Evolutionary conservation across 139 green algal genomes (phyloP).

Genomic region (Yamagishiella unicocca): DNA sequence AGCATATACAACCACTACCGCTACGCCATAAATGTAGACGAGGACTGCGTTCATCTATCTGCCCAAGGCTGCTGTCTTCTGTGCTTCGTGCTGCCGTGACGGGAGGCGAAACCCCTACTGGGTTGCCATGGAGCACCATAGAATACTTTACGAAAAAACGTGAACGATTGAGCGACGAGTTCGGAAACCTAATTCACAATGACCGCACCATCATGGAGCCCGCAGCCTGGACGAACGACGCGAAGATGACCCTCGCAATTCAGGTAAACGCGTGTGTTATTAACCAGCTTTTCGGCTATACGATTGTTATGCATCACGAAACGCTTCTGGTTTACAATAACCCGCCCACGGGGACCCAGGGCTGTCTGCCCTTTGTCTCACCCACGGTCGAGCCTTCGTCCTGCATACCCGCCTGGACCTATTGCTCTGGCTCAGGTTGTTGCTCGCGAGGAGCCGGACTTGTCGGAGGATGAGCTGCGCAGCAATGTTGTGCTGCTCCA

Average conservation of each 20-base stretch:
- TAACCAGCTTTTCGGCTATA: background rate
- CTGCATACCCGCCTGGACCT: too few relatives aligned
- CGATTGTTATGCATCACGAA: too few relatives aligned
- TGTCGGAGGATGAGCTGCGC: background rate
- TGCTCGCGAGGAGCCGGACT: background rate
- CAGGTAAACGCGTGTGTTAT: background rate
- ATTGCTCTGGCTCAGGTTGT: constrained; percentile 27
- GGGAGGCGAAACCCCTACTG: too few relatives aligned
- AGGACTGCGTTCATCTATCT: too few relatives aligned
- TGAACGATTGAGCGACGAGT: background rate
- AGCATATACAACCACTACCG: too few relatives aligned
- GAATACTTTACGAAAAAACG: constrained; percentile 46
- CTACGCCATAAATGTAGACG: too few relatives aligned
- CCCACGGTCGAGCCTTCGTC: too few relatives aligned
- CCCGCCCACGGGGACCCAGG: too few relatives aligned
- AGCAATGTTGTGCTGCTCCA: constrained; percentile 7
- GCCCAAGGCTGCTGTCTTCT: too few relatives aligned
- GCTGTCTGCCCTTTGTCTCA: too few relatives aligned
- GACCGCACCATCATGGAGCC: constrained; percentile 8
- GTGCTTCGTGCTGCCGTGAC: too few relatives aligned
- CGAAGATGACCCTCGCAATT: constrained; percentile 25
- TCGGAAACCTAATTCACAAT: constrained; percentile 28
- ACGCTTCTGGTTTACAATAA: too few relatives aligned
- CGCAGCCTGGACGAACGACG: constrained; percentile 3
- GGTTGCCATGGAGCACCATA: background rate